Conservation (phyloP, 2,329 filamentous ascomycete genomes). For the Monilinia vaccinii-corymbosi region DNA sequence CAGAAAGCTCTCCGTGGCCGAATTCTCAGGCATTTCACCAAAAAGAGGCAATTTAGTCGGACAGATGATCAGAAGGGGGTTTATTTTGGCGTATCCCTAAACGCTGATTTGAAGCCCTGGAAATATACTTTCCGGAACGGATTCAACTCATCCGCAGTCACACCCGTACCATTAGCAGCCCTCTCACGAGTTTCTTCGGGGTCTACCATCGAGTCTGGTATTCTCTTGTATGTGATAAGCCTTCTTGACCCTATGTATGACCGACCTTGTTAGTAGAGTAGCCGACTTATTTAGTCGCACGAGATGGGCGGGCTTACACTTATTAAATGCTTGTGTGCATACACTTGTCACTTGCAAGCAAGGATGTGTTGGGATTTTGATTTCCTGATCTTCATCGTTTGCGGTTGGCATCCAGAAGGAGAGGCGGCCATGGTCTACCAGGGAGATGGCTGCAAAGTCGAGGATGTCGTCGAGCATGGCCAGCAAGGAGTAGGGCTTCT, state of each 20-base stretch:
- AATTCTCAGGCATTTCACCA: not conserved
- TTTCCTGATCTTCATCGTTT: conserved; percentile 67
- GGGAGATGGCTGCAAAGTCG: conserved; percentile 64
- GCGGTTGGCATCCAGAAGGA: conserved; percentile 98
- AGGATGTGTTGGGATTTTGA: conserved; percentile 68
- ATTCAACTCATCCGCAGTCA: conserved; percentile 58
- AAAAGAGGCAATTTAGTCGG: not conserved
- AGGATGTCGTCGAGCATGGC: conserved; percentile 88
- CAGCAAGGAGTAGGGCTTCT: conserved; percentile 83
- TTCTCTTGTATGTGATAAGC: conserved; percentile 74
- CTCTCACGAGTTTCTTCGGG: conserved; percentile 20
- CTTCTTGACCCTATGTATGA: conserved; percentile 76
- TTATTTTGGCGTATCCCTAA: conserved; percentile 5
- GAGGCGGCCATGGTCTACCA: conserved; percentile 71
- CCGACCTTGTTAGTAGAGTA: no score
- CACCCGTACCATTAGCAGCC: conserved; percentile 33
- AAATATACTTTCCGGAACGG: conserved; percentile 49
- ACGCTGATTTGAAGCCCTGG: conserved; percentile 32
- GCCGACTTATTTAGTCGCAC: not conserved
- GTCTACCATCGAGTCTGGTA: conserved; percentile 49
- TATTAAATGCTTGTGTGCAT: conserved; percentile 82
- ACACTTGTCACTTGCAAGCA: conserved; percentile 63
- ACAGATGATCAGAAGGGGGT: not conserved
- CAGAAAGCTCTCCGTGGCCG: no score
- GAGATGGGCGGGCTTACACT: conserved; percentile 54